These are phyloP conservation scores for Blastobotrys buckinghamii DNA, from an alignment of 1,139 yeast genomes.

Conservation along the genomic window DNA sequence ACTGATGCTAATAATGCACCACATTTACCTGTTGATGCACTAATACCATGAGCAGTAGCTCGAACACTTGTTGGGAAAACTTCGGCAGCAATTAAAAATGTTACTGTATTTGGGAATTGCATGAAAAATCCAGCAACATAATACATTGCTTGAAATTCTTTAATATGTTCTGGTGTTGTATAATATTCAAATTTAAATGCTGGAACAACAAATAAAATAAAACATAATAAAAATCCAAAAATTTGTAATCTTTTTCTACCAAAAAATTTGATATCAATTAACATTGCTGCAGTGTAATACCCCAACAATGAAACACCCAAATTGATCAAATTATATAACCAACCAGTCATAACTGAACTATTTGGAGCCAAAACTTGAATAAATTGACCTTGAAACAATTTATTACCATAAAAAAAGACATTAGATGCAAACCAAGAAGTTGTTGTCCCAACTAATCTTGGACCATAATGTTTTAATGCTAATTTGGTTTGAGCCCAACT, in stretches of 20 bases:
- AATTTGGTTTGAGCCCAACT: slow-evolving; percentile 30
- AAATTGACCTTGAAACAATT: slow-evolving; percentile 70
- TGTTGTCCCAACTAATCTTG: slow-evolving; percentile 93
- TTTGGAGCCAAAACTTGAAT: slow-evolving; percentile 55
- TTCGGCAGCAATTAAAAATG: slow-evolving; percentile 95
- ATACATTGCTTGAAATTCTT: slow-evolving; percentile 57
- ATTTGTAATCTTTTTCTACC: slow-evolving; percentile 61
- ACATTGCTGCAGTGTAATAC: slow-evolving; percentile 55
- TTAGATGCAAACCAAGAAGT: slow-evolving; percentile 96
- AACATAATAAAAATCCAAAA: slow-evolving; percentile 54
- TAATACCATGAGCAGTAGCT: slow-evolving; percentile 96
- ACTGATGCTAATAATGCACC: slow-evolving; percentile 98
- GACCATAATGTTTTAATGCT: slow-evolving; percentile 57
- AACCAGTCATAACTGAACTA: slow-evolving; percentile 81
- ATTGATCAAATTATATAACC: slow-evolving; percentile 55
- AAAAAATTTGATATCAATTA: slow-evolving; percentile 45
- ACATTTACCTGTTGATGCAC: slow-evolving; percentile 92
- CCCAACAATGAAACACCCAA: slow-evolving; percentile 68
- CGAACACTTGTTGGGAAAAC: slow-evolving; percentile 95
- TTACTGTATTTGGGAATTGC: slow-evolving; percentile 87
- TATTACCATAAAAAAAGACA: slow-evolving; percentile 87
- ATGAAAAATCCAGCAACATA: slow-evolving; percentile 61
- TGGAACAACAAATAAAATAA: slow-evolving; percentile 52
- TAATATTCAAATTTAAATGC: slow-evolving; percentile 57
- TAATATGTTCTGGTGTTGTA: slow-evolving; percentile 37